These are phyloP conservation scores for Suillus variegatus DNA, from an alignment of 768 basidiomycete genomes.

Conservation along the genomic window DNA sequence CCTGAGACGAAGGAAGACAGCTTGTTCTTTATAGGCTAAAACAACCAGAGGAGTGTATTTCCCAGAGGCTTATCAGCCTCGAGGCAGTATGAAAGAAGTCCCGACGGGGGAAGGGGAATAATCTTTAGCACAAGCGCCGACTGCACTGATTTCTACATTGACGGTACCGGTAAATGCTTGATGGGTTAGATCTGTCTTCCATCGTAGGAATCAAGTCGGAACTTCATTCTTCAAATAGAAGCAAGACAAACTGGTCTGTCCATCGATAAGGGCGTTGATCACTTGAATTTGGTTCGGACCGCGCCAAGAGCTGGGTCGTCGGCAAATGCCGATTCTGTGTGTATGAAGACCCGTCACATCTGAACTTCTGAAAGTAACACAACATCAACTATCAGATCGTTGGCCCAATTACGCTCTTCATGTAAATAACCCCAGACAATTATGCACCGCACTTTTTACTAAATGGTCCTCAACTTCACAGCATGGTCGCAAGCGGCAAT, in stretches of 20 bases:
- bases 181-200: neutral
- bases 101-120: neutral
- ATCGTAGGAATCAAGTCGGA: neutral
- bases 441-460: slow-evolving; percentile 10
- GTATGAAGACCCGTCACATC: neutral
- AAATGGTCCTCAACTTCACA: slow-evolving; percentile 21
- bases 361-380: neutral
- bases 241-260: neutral
- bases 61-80: neutral
- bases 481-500: slow-evolving; percentile 31
- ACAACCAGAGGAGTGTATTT: neutral
- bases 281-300: neutral
- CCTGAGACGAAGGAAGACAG: neutral
- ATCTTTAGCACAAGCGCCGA: neutral
- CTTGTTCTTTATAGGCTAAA: neutral
- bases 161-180: neutral
- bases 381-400: slow-evolving; percentile 5
- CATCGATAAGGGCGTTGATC: neutral
- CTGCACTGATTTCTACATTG: too few species aligned
- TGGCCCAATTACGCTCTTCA: neutral
- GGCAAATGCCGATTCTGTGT: neutral
- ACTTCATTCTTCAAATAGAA: neutral
- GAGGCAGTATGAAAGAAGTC: neutral
- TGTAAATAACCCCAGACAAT: neutral
- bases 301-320: neutral